Evolutionary conservation across 768 basidiomycete genomes (phyloP).

Genomic region (Xerocomus spinulosus): DNA sequence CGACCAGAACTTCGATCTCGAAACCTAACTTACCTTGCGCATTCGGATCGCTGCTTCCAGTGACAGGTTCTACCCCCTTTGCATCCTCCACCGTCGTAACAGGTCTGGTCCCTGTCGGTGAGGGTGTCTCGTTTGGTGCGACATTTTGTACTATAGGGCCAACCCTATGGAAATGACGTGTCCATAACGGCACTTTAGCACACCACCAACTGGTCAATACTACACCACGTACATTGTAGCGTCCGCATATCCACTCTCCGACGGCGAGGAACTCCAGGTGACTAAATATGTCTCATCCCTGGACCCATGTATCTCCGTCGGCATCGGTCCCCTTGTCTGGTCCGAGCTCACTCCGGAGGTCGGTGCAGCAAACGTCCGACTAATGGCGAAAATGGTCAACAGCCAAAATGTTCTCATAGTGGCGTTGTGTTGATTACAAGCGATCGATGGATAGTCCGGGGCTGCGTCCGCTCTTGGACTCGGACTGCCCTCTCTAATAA

Average conservation of each 20-base stretch:
- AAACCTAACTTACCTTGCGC: constrained; percentile 10
- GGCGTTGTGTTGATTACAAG: no score
- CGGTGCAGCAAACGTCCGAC: constrained; percentile 12
- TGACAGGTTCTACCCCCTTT: neutral
- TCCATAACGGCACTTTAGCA: constrained; percentile 2
- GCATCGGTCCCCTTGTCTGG: constrained; percentile 1
- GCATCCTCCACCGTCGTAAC: neutral
- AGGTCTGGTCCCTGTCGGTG: neutral
- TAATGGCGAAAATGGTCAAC: constrained; percentile 2
- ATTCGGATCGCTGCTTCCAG: constrained; percentile 8
- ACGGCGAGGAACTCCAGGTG: constrained; percentile 1
- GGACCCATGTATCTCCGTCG: constrained; percentile 11
- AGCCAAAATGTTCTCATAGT: constrained; percentile 3
- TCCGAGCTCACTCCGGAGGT: constrained; percentile 1
- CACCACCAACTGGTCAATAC: neutral
- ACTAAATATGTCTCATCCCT: constrained; percentile 9
- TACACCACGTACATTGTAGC: constrained; percentile 11
- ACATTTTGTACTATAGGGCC: constrained; percentile 5
- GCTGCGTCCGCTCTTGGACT: neutral
- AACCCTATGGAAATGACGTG: neutral
- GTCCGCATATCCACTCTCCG: neutral
- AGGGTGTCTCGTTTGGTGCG: neutral
- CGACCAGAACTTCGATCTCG: neutral
- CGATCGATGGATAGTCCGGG: neutral
- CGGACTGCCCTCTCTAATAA: constrained; percentile 2